Percentiles rank a stretch among this genome's conserved stretches.
phyloP scores from a whole-genome alignment of 108 stramenopile species.

The Discostella pseudostelligera region DNA sequence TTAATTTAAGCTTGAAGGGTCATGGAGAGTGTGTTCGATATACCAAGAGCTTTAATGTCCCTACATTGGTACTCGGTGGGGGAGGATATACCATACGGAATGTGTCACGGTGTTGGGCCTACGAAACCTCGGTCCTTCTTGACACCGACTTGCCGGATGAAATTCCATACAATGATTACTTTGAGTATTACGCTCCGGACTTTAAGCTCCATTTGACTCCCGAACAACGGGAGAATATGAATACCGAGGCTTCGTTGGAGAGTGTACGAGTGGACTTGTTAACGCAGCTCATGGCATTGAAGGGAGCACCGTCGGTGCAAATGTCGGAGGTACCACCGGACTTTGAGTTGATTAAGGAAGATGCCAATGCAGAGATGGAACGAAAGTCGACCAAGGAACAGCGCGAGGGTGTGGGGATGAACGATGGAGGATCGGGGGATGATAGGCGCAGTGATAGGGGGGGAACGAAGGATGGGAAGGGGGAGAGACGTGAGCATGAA shows the following conservation, averaged over 20 bases:
- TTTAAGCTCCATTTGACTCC: constrained; percentile 94
- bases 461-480: constrained; percentile 45
- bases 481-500: constrained; percentile 43
- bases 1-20: constrained; percentile 95
- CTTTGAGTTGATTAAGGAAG: constrained; percentile 57
- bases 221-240: constrained; percentile 84
- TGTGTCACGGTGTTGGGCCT: constrained; percentile 97
- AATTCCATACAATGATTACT: constrained; percentile 99
- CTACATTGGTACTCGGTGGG: constrained; percentile 96
- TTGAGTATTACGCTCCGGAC: constrained; percentile 98
- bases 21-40: constrained; percentile 90
- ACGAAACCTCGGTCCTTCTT: constrained; percentile 90
- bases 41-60: constrained; percentile 91
- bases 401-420: constrained; percentile 34
- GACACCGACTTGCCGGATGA: constrained; percentile 83
- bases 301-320: constrained; percentile 91
- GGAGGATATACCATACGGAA: constrained; percentile 99
- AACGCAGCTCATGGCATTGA: constrained; percentile 76
- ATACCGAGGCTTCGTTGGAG: constrained; percentile 63
- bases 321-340: constrained; percentile 90
- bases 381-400: constrained; percentile 13
- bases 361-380: constrained; percentile 43
- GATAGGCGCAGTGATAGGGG: constrained; percentile 31
- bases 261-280: constrained; percentile 73
- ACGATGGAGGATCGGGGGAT: constrained; percentile 45